Conservation (phyloP, 2,329 filamentous ascomycete genomes). For the Rhynchosporium secalis region DNA sequence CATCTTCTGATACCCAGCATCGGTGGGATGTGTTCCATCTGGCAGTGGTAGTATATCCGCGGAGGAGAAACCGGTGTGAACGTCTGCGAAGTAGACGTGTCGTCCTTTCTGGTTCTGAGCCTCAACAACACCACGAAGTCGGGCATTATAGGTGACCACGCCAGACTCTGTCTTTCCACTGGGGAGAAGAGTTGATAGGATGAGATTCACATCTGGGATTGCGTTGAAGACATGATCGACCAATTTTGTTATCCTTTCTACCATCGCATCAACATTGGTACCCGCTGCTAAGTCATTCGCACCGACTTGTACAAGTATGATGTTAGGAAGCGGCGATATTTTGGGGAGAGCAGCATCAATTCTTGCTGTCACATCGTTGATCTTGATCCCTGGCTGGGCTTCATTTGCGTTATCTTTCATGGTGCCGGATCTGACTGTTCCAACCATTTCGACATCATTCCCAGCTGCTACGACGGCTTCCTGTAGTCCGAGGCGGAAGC, state of each 20-base stretch:
- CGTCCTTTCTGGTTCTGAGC: constrained; percentile 3
- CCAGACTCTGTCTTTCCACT: background rate
- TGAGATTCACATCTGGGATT: background rate
- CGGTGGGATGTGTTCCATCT: constrained; percentile 10
- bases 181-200: constrained; percentile 8
- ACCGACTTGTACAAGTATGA: constrained; percentile 11
- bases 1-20: constrained; percentile 11
- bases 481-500: constrained; percentile 7
- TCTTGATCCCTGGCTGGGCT: background rate
- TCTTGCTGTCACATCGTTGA: constrained; percentile 2
- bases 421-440: background rate
- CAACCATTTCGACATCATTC: constrained; percentile 9
- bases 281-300: constrained; percentile 2
- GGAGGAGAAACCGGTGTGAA: constrained; percentile 4
- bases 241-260: constrained; percentile 5
- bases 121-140: constrained; percentile 2
- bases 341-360: background rate
- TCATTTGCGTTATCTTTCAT: constrained; percentile 7
- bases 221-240: constrained; percentile 4
- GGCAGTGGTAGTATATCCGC: constrained; percentile 2
- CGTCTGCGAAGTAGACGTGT: constrained; percentile 14
- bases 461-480: background rate
- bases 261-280: background rate
- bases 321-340: constrained; percentile 5
- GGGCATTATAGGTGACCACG: background rate